Conservation (phyloP, 2,329 filamentous ascomycete species). For the Fusarium sp. region DNA sequence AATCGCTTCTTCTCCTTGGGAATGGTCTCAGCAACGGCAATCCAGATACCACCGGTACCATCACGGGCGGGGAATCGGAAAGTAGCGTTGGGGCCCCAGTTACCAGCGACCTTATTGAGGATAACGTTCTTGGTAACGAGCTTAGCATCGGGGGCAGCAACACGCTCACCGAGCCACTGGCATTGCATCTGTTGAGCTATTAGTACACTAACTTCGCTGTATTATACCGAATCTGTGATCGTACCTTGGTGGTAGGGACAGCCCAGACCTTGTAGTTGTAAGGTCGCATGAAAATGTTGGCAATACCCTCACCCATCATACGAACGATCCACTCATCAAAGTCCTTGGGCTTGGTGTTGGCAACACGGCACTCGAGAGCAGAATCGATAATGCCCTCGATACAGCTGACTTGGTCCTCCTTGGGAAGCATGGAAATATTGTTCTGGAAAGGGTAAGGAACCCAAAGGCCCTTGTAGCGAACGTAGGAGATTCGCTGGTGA, state of each 20-base stretch:
- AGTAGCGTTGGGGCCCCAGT: constrained; percentile 98
- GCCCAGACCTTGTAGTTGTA: constrained; percentile 99
- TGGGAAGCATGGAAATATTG: constrained; percentile 98
- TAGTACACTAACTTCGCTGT: constrained; percentile 8
- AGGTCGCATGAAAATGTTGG: constrained; percentile 96
- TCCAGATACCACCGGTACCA: constrained; percentile 99
- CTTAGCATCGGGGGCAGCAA: constrained; percentile 96
- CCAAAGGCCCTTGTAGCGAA: constrained; percentile 96
- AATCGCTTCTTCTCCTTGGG: constrained; percentile 92
- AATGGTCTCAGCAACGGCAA: constrained; percentile 91
- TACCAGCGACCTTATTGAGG: constrained; percentile 92
- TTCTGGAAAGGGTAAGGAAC: constrained; percentile 99
- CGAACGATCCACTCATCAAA: constrained; percentile 99
- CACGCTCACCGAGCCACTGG: constrained; percentile 97
- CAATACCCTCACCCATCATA: constrained; percentile 88
- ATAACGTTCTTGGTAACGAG: constrained; percentile 92
- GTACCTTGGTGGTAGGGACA: constrained; percentile 93
- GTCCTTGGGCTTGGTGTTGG: constrained; percentile 91
- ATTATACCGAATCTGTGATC: background rate
- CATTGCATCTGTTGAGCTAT: constrained; percentile 85
- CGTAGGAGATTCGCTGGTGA: constrained; percentile 98
- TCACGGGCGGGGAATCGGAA: constrained; percentile 98
- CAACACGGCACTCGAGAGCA: constrained; percentile 83
- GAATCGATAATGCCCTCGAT: constrained; percentile 97
- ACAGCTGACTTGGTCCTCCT: constrained; percentile 95